Percentiles rank a stretch among this genome's conserved stretches.
phyloP scores from a whole-genome alignment of 2,329 filamentous ascomycete species.

The Fusarium irregulare region DNA sequence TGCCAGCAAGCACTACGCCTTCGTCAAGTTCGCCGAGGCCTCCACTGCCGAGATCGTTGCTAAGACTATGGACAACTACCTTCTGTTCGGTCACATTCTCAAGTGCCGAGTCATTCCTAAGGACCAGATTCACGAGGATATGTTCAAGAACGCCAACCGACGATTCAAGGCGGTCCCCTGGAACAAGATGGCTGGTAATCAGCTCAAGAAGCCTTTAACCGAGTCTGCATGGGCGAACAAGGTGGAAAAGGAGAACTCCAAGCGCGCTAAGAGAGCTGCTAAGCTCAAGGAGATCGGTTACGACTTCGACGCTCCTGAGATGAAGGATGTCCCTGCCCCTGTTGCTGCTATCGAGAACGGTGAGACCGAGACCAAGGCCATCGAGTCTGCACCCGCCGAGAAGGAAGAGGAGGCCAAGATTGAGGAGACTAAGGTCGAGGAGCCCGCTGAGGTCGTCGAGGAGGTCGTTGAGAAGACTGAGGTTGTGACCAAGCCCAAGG shows the following conservation, averaged over 20 bases:
- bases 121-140: slow-evolving; percentile 80
- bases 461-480: slow-evolving; percentile 41
- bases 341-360: slow-evolving; percentile 51
- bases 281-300: slow-evolving; percentile 86
- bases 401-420: slow-evolving; percentile 47
- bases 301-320: slow-evolving; percentile 77
- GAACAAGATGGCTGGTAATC: slow-evolving; percentile 84
- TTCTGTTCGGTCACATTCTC: slow-evolving; percentile 92
- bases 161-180: slow-evolving; percentile 90
- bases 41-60: slow-evolving; percentile 86
- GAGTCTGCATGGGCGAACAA: slow-evolving; percentile 83
- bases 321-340: slow-evolving; percentile 69
- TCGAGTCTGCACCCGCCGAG: slow-evolving; percentile 53
- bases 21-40: slow-evolving; percentile 88
- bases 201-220: slow-evolving; percentile 77
- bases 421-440: slow-evolving; percentile 34
- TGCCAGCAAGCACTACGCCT: slow-evolving; percentile 91
- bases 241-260: slow-evolving; percentile 77
- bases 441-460: slow-evolving; percentile 42
- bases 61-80: slow-evolving; percentile 97
- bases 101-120: slow-evolving; percentile 84
- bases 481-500: slow-evolving; percentile 43
- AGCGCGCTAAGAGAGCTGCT: slow-evolving; percentile 74
- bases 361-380: slow-evolving; percentile 49
- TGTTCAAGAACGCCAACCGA: slow-evolving; percentile 91